These are phyloP conservation scores for Penicillium flavigenum DNA, from an alignment of 495 filamentous ascomycete species.

Conservation along the genomic window DNA sequence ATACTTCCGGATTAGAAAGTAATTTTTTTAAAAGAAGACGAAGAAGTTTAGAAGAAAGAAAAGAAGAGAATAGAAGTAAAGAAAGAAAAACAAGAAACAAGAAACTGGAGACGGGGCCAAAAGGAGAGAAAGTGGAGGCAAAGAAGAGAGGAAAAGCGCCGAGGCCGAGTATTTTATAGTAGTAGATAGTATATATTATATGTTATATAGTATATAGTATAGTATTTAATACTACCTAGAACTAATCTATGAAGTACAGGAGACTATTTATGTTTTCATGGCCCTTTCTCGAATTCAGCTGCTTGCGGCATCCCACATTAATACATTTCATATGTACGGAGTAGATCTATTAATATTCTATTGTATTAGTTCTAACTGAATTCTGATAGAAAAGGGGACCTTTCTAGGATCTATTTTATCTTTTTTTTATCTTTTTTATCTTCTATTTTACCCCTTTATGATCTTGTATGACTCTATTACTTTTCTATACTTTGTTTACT, in stretches of 20 bases:
- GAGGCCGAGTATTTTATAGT: conserved; percentile 7
- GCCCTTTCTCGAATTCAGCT: conserved; percentile 15
- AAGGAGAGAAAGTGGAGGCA: conserved; percentile 15
- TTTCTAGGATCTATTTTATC: not conserved
- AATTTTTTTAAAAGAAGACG: not conserved
- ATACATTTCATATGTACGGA: not conserved
- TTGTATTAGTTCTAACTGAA: not conserved
- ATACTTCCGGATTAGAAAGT: not conserved
- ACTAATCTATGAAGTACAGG: not conserved
- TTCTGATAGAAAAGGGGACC: conserved; percentile 10
- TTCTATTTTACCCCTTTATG: not conserved
- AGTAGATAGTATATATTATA: not conserved
- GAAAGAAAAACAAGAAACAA: conserved; percentile 5
- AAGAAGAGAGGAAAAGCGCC: conserved; percentile 9
- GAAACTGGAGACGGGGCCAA: conserved; percentile 7
- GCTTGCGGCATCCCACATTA: conserved; percentile 16
- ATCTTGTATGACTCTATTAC: not conserved
- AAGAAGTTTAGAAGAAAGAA: not conserved
- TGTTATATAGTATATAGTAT: too few species aligned
- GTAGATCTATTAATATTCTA: not conserved
- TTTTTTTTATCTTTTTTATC: not conserved
- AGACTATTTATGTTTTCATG: conserved; percentile 4
- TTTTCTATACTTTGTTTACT: conserved; percentile 1
- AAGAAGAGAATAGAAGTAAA: conserved; percentile 6
- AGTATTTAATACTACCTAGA: too few species aligned